A percentile compares a stretch with the other conserved stretches of the same genome.
Evolutionary conservation across 495 filamentous ascomycete species (phyloP).

Genomic region (Penicillium macrosclerotiorum): DNA sequence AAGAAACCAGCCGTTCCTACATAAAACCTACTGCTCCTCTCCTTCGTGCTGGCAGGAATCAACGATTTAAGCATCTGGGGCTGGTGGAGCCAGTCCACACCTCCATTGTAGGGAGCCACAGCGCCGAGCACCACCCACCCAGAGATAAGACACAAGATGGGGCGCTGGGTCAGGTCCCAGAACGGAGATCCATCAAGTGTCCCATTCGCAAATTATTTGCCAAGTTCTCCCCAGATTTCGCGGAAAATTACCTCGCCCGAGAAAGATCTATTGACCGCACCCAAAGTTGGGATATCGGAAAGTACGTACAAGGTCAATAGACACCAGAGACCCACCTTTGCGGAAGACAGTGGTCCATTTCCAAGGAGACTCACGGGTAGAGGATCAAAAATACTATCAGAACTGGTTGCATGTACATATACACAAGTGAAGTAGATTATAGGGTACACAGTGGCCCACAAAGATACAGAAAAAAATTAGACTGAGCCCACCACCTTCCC

Average conservation of each 20-base stretch:
- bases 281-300: neutral
- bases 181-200: neutral
- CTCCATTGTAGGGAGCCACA: slow-evolving; percentile 21
- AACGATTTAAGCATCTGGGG: slow-evolving; percentile 13
- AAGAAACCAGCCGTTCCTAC: neutral
- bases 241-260: too few species aligned
- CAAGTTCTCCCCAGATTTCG: neutral
- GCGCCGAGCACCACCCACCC: too few species aligned
- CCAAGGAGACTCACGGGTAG: too few species aligned
- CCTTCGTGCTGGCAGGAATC: neutral
- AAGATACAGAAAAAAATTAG: too few species aligned
- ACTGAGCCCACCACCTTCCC: neutral
- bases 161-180: slow-evolving; percentile 17
- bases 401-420: neutral
- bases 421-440: neutral
- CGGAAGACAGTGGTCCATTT: too few species aligned
- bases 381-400: neutral
- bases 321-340: too few species aligned
- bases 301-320: too few species aligned
- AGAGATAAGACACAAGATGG: slow-evolving; percentile 10
- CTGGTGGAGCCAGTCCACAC: slow-evolving; percentile 22
- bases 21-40: neutral
- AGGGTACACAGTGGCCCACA: slow-evolving; percentile 5
- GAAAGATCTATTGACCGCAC: neutral
- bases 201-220: neutral